Evolutionary conservation across 352 stramenopile species (phyloP).

Genomic region (Thalassiosira livingstoniorum): DNA sequence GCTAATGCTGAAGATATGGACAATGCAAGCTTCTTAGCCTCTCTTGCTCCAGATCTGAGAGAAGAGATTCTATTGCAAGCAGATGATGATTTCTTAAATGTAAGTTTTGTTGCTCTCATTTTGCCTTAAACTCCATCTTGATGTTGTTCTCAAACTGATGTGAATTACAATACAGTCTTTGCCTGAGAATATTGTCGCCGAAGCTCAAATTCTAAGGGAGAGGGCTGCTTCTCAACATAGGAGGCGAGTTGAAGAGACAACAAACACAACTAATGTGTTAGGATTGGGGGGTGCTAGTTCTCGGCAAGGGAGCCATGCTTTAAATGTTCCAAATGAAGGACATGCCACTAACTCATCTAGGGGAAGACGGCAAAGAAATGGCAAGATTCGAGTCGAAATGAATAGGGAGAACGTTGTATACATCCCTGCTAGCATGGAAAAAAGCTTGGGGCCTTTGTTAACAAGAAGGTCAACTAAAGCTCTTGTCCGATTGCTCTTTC

Average conservation of each 20-base stretch:
- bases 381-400: slow-evolving; percentile 74
- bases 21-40: slow-evolving; percentile 97
- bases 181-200: slow-evolving; percentile 92
- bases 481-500: slow-evolving; percentile 84
- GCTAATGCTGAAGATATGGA: slow-evolving; percentile 97
- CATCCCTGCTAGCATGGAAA: slow-evolving; percentile 33
- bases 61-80: slow-evolving; percentile 97
- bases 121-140: not conserved
- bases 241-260: slow-evolving; percentile 58
- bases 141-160: not conserved
- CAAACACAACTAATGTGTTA: slow-evolving; percentile 33
- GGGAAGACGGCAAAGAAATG: slow-evolving; percentile 57
- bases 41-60: slow-evolving; percentile 93
- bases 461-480: slow-evolving; percentile 67
- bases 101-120: no score
- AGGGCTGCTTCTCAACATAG: slow-evolving; percentile 82
- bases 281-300: slow-evolving; percentile 10
- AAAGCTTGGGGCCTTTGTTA: slow-evolving; percentile 55
- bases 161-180: no score
- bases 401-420: slow-evolving; percentile 72
- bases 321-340: slow-evolving; percentile 70
- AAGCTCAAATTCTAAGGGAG: slow-evolving; percentile 96
- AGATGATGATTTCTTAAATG: slow-evolving; percentile 84
- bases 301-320: slow-evolving; percentile 46
- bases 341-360: slow-evolving; percentile 30